These are phyloP conservation scores for Grigorovia transvaalensis DNA, from an alignment of 805 yeast genomes.

Conservation along the genomic window DNA sequence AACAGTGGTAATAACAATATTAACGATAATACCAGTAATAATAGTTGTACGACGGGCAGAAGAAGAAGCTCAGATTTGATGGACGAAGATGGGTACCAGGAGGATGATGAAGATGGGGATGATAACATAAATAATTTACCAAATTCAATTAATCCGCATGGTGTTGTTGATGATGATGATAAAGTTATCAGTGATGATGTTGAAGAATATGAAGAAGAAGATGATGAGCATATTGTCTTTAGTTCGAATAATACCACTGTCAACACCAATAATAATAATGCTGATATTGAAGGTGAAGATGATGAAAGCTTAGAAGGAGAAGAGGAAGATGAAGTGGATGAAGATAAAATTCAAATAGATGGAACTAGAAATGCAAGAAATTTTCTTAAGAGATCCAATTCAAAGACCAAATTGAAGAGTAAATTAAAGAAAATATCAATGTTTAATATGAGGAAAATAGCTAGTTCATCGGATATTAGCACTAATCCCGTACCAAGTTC, in stretches of 20 bases:
- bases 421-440: background rate
- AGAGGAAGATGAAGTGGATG: constrained; percentile 11
- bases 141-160: background rate
- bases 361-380: background rate
- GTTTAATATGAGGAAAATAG: background rate
- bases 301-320: constrained; percentile 10
- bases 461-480: background rate
- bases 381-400: constrained; percentile 3
- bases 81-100: constrained; percentile 14
- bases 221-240: constrained; percentile 1
- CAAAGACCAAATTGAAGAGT: constrained; percentile 3
- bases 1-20: background rate
- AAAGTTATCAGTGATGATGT: constrained; percentile 1
- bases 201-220: constrained; percentile 2
- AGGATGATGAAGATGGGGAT: constrained; percentile 12
- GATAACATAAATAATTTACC: background rate
- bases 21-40: background rate
- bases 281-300: constrained; percentile 4
- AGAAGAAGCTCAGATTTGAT: background rate
- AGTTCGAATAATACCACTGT: background rate
- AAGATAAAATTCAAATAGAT: background rate
- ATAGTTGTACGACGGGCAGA: background rate
- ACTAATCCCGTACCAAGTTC: background rate
- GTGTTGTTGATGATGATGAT: background rate
- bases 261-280: background rate